Percentiles rank a stretch among this genome's conserved stretches.
phyloP scores from a whole-genome alignment of 805 yeast genomes.

The Saturnispora ahearnii region DNA sequence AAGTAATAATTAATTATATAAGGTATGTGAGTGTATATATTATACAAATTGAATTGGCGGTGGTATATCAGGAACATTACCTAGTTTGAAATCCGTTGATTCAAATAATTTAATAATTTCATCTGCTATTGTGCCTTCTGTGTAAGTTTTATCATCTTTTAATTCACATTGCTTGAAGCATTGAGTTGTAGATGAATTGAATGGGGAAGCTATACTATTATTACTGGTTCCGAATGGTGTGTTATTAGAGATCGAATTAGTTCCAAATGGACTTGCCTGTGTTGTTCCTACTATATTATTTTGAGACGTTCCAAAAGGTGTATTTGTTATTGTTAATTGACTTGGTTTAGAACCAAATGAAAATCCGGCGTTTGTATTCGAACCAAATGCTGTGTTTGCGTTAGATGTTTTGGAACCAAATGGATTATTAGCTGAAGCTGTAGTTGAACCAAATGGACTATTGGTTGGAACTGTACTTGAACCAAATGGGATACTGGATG shows the following conservation, averaged over 20 bases:
- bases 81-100: slow-evolving; percentile 41
- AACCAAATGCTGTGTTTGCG: not conserved
- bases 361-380: not conserved
- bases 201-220: not conserved
- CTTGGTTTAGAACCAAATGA: not conserved
- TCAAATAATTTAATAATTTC: slow-evolving; percentile 53
- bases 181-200: slow-evolving; percentile 11
- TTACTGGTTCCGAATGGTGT: slow-evolving; percentile 2
- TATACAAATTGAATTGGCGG: slow-evolving; percentile 45
- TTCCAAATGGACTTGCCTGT: not conserved
- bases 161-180: not conserved
- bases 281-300: not conserved
- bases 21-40: not conserved
- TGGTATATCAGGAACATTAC: slow-evolving; percentile 61
- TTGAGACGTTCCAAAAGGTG: not conserved
- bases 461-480: not conserved
- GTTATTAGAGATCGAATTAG: not conserved
- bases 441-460: not conserved
- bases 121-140: not conserved
- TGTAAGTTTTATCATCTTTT: not conserved
- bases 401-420: not conserved
- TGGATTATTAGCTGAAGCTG: not conserved
- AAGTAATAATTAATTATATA: not conserved
- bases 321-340: not conserved
- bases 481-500: not conserved